Evolutionary conservation across 2,329 filamentous ascomycete genomes (phyloP), one percentile per base, ranked within the genome.

Genomic region (Exophiala viscosa): DNA sequence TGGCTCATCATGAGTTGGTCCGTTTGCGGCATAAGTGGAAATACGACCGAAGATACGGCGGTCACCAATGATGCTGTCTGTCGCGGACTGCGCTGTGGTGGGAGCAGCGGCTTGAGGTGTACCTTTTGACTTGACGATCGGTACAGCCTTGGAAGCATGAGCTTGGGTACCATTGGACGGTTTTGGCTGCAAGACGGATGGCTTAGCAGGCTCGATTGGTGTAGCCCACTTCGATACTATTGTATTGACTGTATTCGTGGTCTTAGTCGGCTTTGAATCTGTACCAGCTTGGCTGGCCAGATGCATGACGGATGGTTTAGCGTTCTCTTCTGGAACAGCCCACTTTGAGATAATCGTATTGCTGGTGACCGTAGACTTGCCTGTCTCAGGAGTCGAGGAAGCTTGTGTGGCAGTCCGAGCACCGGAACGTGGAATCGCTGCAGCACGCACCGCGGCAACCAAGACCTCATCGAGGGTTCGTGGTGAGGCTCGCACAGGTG

Each of bases 331-430:
- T 5, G 40, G 32, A 15, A 40, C 35, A 18, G 53, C 53, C 53
- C 53, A 55, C 43, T 49, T 55, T 31, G 53, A 55, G 13, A 48
- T n/a, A 31, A 49, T 42, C 13, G 44, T 45, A 9, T 52, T 41
- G 31, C 39, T 35, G 3, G 46, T 41, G 13, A 42, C 15, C 5
- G 34, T 36, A 15, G 14, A 9, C 20, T 42, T 42, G 18, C 17
- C 28, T 11, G 40, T 13, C n/a, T 28, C 14, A 10, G 41, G 10
- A 11, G 18, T 31, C n/a, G 14, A 13, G 9, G 18, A n/a, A 17
- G 42, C 9, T 39, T 39, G 33, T 4, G 13, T 17, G 18, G 18
- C 36, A 14, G n/a, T 17, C 6, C 17, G 7, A 1, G 14, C 23
- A 9, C 20, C 17, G 6, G 32, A 18, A 9, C 17, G 11, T 15